These are phyloP conservation scores for Talaromyces sp. DNA, from an alignment of 2,329 filamentous ascomycete species.

Conservation along the genomic window DNA sequence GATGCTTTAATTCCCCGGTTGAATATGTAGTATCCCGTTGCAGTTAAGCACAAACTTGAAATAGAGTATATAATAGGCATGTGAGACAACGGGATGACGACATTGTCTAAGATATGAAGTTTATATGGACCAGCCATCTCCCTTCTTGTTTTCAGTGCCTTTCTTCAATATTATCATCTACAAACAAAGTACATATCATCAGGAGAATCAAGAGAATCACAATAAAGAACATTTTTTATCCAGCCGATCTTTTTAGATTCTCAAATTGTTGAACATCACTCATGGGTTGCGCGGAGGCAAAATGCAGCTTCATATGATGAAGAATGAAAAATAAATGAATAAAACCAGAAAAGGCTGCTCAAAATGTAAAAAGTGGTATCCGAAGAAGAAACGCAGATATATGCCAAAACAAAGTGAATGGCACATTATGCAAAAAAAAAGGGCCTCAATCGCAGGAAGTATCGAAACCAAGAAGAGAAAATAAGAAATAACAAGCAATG, in stretches of 20 bases:
- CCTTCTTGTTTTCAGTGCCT: background rate
- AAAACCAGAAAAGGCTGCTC: background rate
- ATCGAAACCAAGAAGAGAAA: conserved; percentile 8
- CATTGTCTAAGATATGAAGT: conserved; percentile 6
- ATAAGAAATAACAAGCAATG: conserved; percentile 5
- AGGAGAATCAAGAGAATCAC: background rate
- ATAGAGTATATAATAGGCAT: background rate
- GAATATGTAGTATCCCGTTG: background rate
- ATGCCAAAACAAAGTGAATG: conserved; percentile 4
- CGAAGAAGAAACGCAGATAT: conserved; percentile 18
- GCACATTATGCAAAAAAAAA: conserved; percentile 20
- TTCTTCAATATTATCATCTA: background rate
- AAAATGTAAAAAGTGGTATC: conserved; percentile 16
- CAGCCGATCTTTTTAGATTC: no score
- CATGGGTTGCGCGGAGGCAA: no score
- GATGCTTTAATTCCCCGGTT: no score
- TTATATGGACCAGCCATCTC: background rate
- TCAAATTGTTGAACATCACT: no score
- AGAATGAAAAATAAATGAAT: conserved; percentile 5
- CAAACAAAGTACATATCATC: background rate
- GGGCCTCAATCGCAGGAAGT: conserved; percentile 10
- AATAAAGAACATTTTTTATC: background rate
- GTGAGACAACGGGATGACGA: conserved; percentile 22
- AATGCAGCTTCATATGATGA: conserved; percentile 4
- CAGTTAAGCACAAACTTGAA: background rate